Conservation (phyloP, 2,329 filamentous ascomycete species). For the Xylaria sp. region DNA sequence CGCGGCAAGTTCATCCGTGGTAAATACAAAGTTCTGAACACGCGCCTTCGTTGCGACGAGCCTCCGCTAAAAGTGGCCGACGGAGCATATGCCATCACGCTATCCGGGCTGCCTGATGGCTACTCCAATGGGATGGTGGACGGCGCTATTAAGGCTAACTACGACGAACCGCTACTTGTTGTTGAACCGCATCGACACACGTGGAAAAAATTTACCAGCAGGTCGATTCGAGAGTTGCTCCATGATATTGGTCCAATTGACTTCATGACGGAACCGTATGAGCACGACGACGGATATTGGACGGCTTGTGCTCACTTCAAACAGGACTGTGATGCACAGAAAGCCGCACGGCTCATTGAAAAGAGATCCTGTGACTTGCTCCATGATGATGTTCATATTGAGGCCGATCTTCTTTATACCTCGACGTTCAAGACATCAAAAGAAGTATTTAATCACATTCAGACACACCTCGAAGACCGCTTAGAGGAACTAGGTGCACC, state of each 20-base stretch:
- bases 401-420: conserved; percentile 4
- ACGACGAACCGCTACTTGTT: background rate
- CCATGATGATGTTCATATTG: conserved; percentile 1
- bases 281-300: background rate
- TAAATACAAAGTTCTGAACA: conserved; percentile 3
- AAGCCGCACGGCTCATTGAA: conserved; percentile 6
- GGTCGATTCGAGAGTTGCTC: background rate
- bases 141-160: background rate
- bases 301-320: conserved; percentile 5
- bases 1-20: conserved; percentile 15
- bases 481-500: background rate
- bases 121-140: background rate
- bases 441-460: conserved; percentile 14
- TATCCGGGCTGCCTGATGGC: conserved; percentile 10
- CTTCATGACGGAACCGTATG: conserved; percentile 12
- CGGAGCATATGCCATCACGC: background rate
- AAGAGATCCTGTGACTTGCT: background rate
- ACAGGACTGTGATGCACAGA: conserved; percentile 15
- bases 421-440: conserved; percentile 20
- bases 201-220: background rate
- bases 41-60: background rate
- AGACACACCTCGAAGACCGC: conserved; percentile 3
- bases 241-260: background rate
- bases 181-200: background rate
- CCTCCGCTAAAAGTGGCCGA: background rate